Evolutionary conservation across 2,329 filamentous ascomycete genomes (phyloP).

Genomic region (Diaporthe sp.): DNA sequence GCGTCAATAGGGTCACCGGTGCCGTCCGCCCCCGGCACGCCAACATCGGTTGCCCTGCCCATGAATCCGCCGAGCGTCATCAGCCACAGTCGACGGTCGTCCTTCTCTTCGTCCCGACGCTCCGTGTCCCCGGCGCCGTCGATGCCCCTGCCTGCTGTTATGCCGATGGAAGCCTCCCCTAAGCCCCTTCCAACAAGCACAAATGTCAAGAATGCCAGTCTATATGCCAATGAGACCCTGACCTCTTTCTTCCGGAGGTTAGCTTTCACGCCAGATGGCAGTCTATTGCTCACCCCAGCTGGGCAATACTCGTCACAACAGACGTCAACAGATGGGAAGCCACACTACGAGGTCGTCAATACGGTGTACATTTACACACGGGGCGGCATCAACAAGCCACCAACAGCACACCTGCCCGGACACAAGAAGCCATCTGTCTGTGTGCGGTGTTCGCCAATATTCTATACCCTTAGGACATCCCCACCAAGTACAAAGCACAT

Average conservation of each 20-base stretch:
- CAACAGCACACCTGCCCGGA: constrained; percentile 92
- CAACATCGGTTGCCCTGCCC: constrained; percentile 87
- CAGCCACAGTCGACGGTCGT: constrained; percentile 93
- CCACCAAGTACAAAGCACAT: constrained; percentile 85
- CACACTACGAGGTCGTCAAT: constrained; percentile 89
- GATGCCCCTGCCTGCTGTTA: constrained; percentile 93
- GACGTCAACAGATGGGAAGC: constrained; percentile 77
- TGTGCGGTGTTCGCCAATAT: constrained; percentile 91
- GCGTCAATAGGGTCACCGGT: constrained; percentile 82
- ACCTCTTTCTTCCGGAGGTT: constrained; percentile 96
- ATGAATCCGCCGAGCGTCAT: constrained; percentile 96
- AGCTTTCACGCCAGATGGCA: constrained; percentile 95
- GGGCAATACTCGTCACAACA: constrained; percentile 93
- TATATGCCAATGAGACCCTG: constrained; percentile 96
- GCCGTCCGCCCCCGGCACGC: constrained; percentile 93
- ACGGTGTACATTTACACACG: constrained; percentile 99
- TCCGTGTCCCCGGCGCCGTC: constrained; percentile 95
- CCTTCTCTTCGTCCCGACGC: constrained; percentile 86
- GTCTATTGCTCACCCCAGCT: constrained; percentile 91
- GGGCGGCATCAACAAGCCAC: constrained; percentile 96
- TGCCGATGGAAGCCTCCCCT: constrained; percentile 92
- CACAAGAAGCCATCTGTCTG: constrained; percentile 99
- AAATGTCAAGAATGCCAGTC: constrained; percentile 82
- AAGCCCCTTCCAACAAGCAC: constrained; percentile 75
- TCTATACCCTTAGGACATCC: constrained; percentile 83